A percentile compares a stretch with the other conserved stretches of the same genome.
Conservation (phyloP, 495 filamentous ascomycete genomes). For the Aspergillus heteromorphus region DNA sequence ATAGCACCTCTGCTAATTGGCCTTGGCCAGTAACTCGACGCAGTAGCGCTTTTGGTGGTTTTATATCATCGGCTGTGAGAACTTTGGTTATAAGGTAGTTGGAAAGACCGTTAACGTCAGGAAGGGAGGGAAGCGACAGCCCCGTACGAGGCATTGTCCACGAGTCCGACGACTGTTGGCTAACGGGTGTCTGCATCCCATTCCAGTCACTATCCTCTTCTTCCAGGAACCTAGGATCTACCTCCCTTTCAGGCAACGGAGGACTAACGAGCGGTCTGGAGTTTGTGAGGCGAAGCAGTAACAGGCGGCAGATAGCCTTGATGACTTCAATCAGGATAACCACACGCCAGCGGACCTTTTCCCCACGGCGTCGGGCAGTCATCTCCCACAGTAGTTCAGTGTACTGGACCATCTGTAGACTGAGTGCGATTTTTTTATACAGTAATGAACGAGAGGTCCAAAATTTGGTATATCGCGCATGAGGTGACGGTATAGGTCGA, state of each 20-base stretch:
- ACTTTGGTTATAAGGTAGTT: conserved; percentile 87
- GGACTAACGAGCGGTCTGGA: conserved; percentile 80
- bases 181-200: conserved; percentile 43
- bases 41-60: conserved; percentile 75
- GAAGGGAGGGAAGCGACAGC: conserved; percentile 72
- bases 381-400: conserved; percentile 85
- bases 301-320: conserved; percentile 80
- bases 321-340: conserved; percentile 80
- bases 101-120: conserved; percentile 71
- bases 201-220: conserved; percentile 45
- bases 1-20: conserved; percentile 78
- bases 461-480: conserved; percentile 85
- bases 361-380: conserved; percentile 77
- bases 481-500: conserved; percentile 58
- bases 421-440: conserved; percentile 71
- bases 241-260: conserved; percentile 78
- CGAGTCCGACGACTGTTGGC: conserved; percentile 38
- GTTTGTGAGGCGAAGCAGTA: conserved; percentile 79
- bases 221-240: conserved; percentile 58
- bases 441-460: conserved; percentile 71
- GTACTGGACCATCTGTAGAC: conserved; percentile 86
- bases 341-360: conserved; percentile 81
- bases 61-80: conserved; percentile 92
- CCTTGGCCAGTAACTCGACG: conserved; percentile 65
- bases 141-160: conserved; percentile 96